Percentiles rank a stretch among this genome's conserved stretches.
phyloP scores from a whole-genome alignment of 768 basidiomycete species.

The Mycena rosella region DNA sequence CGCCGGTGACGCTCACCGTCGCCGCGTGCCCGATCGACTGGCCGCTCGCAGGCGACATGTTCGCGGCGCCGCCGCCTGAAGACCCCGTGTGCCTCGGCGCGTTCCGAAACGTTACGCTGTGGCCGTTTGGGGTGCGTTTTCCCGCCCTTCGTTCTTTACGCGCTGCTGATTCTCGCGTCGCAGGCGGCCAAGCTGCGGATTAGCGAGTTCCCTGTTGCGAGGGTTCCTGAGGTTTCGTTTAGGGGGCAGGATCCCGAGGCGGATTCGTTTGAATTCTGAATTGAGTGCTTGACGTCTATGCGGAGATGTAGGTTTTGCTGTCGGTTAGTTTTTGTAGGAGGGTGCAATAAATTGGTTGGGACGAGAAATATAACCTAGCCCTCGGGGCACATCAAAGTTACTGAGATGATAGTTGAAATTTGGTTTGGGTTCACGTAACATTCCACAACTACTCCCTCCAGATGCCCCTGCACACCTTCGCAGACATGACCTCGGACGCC shows the following conservation, averaged over 20 bases:
- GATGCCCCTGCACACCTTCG: slow-evolving; percentile 23
- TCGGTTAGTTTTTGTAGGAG: too few species aligned
- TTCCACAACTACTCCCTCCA: neutral
- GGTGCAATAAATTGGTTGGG: too few species aligned
- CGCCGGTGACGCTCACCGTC: slow-evolving; percentile 61
- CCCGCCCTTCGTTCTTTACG: slow-evolving; percentile 38
- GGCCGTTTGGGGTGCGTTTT: slow-evolving; percentile 62
- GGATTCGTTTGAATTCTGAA: neutral
- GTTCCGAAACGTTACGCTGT: slow-evolving; percentile 57
- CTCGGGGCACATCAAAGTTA: too few species aligned
- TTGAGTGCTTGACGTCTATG: too few species aligned
- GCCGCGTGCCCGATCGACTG: slow-evolving; percentile 65
- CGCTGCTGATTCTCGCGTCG: neutral
- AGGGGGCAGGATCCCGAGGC: slow-evolving; percentile 16
- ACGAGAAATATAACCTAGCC: too few species aligned
- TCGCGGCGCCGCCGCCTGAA: slow-evolving; percentile 60
- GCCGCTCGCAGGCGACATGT: slow-evolving; percentile 61
- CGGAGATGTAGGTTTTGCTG: too few species aligned
- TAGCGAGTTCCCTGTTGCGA: slow-evolving; percentile 56
- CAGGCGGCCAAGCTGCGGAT: slow-evolving; percentile 57
- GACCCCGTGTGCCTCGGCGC: slow-evolving; percentile 58
- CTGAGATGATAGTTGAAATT: too few species aligned
- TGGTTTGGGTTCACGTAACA: too few species aligned
- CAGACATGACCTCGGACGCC: slow-evolving; percentile 32
- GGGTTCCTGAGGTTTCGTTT: slow-evolving; percentile 18